Conservation (phyloP, 169 alveolate genomes). For the Plasmodium berghei region DNA sequence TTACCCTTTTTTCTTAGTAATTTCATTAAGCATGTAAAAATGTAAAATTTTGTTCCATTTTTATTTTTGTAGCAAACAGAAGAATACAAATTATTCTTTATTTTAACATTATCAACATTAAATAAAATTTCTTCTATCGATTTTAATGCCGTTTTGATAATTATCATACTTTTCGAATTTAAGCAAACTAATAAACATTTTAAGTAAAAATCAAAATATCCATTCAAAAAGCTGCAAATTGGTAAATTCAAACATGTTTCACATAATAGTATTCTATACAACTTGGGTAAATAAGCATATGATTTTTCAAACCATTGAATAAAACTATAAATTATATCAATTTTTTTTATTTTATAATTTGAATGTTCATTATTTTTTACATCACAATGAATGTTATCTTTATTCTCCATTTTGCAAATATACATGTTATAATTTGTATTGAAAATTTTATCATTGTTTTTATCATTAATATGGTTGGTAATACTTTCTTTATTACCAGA, state of each 20-base stretch:
- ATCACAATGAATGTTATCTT: neutral
- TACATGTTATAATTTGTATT: too few relatives aligned
- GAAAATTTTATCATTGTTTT: neutral
- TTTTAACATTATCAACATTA: slow-evolving; percentile 4
- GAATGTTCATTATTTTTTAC: neutral
- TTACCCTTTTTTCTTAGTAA: slow-evolving; percentile 30
- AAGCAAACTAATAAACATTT: slow-evolving; percentile 65
- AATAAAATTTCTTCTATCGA: slow-evolving; percentile 31
- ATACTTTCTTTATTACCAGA: neutral
- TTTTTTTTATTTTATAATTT: slow-evolving; percentile 1
- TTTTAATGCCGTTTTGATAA: slow-evolving; percentile 36
- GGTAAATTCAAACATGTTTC: slow-evolving; percentile 52
- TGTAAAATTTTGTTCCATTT: slow-evolving; percentile 23
- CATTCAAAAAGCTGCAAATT: slow-evolving; percentile 25
- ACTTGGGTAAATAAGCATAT: slow-evolving; percentile 29
- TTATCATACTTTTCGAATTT: slow-evolving; percentile 30
- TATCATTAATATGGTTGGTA: neutral
- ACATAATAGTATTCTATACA: slow-evolving; percentile 37
- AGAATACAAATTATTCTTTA: slow-evolving; percentile 29
- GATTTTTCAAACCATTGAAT: slow-evolving; percentile 48
- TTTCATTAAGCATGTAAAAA: slow-evolving; percentile 26
- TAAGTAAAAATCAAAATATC: slow-evolving; percentile 43
- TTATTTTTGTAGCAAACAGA: slow-evolving; percentile 32
- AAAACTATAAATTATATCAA: slow-evolving; percentile 16
- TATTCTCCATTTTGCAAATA: neutral